Evolutionary conservation across 2,329 filamentous ascomycete genomes (phyloP).

Genomic region (Fusarium sp.): DNA sequence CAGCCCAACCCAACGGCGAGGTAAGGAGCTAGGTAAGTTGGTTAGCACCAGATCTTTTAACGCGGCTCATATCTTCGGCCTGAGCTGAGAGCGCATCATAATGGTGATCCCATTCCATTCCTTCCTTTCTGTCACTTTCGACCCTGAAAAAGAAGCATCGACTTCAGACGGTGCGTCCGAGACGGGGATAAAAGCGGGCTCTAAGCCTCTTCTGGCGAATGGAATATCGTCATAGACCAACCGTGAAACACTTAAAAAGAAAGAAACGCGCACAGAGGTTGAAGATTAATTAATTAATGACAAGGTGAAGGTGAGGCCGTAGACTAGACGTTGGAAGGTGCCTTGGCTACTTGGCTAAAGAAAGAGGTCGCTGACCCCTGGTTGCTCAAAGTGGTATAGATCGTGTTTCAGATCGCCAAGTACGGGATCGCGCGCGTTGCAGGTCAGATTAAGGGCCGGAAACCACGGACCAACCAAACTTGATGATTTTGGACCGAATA

Average conservation of each 20-base stretch:
- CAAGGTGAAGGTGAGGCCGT: conserved; percentile 15
- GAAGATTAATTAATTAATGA: conserved; percentile 14
- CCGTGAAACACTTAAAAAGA: conserved; percentile 32
- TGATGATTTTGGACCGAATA: conserved; percentile 3
- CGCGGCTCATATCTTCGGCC: conserved; percentile 8
- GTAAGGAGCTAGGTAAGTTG: background rate
- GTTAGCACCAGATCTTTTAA: conserved; percentile 1
- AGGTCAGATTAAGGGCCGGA: conserved; percentile 34
- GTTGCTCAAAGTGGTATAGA: conserved; percentile 12
- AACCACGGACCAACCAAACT: conserved; percentile 22
- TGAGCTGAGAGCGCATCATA: conserved; percentile 21
- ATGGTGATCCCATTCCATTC: background rate
- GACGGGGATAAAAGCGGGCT: conserved; percentile 25
- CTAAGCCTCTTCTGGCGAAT: background rate
- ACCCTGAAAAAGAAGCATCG: conserved; percentile 20
- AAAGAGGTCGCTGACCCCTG: background rate
- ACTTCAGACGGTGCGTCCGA: conserved; percentile 27
- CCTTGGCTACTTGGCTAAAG: background rate
- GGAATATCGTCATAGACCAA: background rate
- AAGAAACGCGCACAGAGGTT: conserved; percentile 22
- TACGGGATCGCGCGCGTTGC: conserved; percentile 32
- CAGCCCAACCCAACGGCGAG: background rate
- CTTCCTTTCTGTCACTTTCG: conserved; percentile 9
- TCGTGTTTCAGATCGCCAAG: conserved; percentile 25
- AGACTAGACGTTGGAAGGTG: conserved; percentile 29